phyloP scores from a whole-genome alignment of 768 basidiomycete species.

The Chalciporus sphaerocephalus region DNA sequence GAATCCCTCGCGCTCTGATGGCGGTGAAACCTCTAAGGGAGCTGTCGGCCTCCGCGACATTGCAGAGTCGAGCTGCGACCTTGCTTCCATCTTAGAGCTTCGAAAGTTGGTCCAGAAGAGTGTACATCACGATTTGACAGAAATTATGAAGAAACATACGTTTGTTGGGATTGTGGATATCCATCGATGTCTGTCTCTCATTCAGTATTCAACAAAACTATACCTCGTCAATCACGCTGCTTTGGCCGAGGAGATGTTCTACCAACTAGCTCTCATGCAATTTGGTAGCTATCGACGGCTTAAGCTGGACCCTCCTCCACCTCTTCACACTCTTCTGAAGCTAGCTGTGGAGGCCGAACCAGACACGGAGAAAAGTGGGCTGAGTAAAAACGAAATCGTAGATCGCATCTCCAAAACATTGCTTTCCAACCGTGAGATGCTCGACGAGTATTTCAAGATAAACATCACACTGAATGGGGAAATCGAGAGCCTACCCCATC shows the following conservation, averaged over 20 bases:
- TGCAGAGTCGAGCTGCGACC: constrained; percentile 67
- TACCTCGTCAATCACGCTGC: constrained; percentile 85
- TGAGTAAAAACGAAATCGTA: constrained; percentile 61
- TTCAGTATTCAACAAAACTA: constrained; percentile 85
- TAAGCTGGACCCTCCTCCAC: constrained; percentile 78
- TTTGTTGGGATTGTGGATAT: constrained; percentile 91
- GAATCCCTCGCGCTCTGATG: constrained; percentile 46
- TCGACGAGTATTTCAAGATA: constrained; percentile 87
- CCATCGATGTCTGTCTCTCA: constrained; percentile 64
- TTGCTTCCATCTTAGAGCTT: constrained; percentile 71
- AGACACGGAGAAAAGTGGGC: constrained; percentile 42
- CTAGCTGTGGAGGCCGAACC: constrained; percentile 75
- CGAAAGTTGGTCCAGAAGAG: constrained; percentile 54
- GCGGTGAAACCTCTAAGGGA: constrained; percentile 16
- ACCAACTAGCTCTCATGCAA: constrained; percentile 87
- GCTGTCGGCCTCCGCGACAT: constrained; percentile 46
- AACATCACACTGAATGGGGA: constrained; percentile 60
- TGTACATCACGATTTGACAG: constrained; percentile 74
- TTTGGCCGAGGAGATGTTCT: constrained; percentile 88
- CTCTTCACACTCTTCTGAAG: constrained; percentile 62
- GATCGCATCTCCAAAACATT: constrained; percentile 64
- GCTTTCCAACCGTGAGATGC: constrained; percentile 68
- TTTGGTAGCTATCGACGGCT: constrained; percentile 79
- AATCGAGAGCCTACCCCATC: constrained; percentile 74
- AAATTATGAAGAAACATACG: constrained; percentile 80